Evolutionary conservation across 2,329 filamentous ascomycete species (phyloP), one percentile per base, ranked within the genome.

Genomic region (Alternaria infectoria): DNA sequence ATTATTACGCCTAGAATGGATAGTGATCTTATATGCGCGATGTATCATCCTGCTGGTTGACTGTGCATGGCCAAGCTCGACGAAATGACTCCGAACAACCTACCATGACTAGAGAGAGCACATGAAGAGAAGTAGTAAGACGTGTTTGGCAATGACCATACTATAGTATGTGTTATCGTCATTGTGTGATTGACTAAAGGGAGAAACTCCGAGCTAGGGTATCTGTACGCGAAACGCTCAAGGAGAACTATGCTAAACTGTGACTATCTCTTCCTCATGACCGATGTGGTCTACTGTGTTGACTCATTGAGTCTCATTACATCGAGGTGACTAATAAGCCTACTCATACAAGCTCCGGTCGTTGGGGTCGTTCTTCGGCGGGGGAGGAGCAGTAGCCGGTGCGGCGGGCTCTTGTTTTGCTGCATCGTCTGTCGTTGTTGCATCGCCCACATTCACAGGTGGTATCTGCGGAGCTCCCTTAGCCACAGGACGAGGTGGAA

Each of bases 331-430:
- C 15, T 32, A 25, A 23, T n/a, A n/a, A 23, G n/a, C 28, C 59
- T 67, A 72, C 26, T 67, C 65, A 46, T 72, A 73, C 15, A 72
- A 28, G 36, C 64, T 64, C n/a, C 62, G 49, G 32, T 72, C 59
- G n/a, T 66, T 66, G 5, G 65, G 55, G 25, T 70, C 66, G 11
- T 65, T 64, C 57, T 66, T 70, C 11, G 52, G 61, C 2, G 61
- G 62, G 5, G 61, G 62, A 3, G 54, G 40, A 40, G 55, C 54
- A 15, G 67, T 45, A 26, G 61, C 58, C 7, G 65, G 46, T 19
- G 59, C 47, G 3, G 55, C 26, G 6, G 62, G n/a, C 28, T 62
- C n/a, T 6, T 36, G 19, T 5, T n/a, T 44, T 10, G 59, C 15
- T 15, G 28, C 54, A 6, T 59, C 12, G 1, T 61, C 49, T 17